Evolutionary conservation across 805 yeast species (phyloP).

Genomic region (Helenozyma baotianmanensis): DNA sequence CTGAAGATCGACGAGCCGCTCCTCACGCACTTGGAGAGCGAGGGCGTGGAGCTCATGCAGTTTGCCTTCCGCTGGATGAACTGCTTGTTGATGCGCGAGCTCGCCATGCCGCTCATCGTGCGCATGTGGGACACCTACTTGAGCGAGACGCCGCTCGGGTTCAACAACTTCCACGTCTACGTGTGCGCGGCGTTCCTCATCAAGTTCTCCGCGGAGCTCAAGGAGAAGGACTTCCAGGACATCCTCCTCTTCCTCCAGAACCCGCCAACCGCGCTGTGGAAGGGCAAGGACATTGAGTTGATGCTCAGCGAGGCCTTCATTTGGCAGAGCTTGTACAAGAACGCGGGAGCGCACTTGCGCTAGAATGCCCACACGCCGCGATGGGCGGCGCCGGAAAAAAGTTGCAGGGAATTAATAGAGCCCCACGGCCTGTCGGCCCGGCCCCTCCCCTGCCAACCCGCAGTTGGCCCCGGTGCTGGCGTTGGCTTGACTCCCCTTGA

Average conservation of each 20-base stretch:
- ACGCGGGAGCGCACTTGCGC: constrained; percentile 82
- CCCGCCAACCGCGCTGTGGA: constrained; percentile 84
- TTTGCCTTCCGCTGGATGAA: constrained; percentile 99
- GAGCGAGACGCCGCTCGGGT: constrained; percentile 70
- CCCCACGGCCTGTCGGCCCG: no score
- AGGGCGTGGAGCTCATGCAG: constrained; percentile 91
- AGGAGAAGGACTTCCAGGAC: constrained; percentile 90
- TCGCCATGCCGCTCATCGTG: constrained; percentile 69
- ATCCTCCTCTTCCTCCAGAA: constrained; percentile 87
- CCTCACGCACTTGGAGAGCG: constrained; percentile 67
- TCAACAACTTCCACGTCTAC: constrained; percentile 89
- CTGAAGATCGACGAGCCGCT: constrained; percentile 73
- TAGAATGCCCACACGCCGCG: no score
- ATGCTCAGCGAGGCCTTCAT: constrained; percentile 92
- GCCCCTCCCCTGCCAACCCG: no score
- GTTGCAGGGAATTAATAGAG: no score
- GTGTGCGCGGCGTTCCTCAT: constrained; percentile 96
- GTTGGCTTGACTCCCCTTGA: no score
- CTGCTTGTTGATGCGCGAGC: constrained; percentile 91
- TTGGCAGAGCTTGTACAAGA: constrained; percentile 90
- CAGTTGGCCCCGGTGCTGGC: no score
- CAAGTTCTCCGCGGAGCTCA: constrained; percentile 75
- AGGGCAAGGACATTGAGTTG: constrained; percentile 84
- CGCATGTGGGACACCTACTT: constrained; percentile 98
- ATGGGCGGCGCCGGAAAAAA: no score